Evolutionary conservation across 345 rosid genomes (phyloP).

Genomic region (Microcos paniculata): DNA sequence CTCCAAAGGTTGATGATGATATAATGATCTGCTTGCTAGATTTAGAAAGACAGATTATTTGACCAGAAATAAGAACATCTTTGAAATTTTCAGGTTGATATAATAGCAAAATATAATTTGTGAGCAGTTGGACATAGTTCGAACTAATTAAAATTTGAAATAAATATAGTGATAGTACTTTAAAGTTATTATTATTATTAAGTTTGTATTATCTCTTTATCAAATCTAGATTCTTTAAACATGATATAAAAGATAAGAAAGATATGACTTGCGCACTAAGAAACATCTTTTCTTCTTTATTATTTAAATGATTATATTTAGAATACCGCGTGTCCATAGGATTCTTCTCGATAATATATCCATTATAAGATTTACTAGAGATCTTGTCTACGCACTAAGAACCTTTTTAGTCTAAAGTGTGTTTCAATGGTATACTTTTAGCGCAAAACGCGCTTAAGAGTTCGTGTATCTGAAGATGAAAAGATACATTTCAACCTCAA

Average conservation of each 20-base stretch:
- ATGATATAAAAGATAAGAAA: not conserved
- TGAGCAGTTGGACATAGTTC: not conserved
- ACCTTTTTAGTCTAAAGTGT: not conserved
- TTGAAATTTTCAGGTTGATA: not conserved
- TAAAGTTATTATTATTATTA: not conserved
- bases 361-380: not conserved
- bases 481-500: not conserved
- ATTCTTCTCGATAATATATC: not conserved
- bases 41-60: not conserved
- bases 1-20: too few species aligned
- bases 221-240: not conserved
- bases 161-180: not conserved
- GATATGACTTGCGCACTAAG: not conserved
- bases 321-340: not conserved
- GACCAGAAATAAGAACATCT: not conserved
- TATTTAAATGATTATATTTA: not conserved
- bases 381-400: not conserved
- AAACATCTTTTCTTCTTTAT: not conserved
- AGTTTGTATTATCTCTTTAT: too few species aligned
- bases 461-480: not conserved
- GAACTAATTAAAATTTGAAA: not conserved
- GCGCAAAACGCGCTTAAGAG: not conserved
- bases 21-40: too few species aligned
- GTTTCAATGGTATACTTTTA: not conserved
- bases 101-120: not conserved